Base-by-base conservation (phyloP, 1,284 basidiomycete species). In the Singerocomus inundabilis region DNA sequence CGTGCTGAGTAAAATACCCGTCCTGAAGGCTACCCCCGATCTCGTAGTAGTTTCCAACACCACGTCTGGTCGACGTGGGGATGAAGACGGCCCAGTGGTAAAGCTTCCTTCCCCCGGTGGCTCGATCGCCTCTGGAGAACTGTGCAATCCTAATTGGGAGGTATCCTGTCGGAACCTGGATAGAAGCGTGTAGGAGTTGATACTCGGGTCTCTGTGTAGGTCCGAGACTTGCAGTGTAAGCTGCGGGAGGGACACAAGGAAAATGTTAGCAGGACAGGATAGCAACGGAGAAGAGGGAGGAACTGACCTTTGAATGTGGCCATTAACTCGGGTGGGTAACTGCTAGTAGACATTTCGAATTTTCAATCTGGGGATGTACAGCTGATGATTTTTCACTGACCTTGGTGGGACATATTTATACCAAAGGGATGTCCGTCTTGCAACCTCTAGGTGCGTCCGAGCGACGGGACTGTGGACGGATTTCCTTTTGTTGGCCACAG, bases 31-130 rank as follows among this genome's bases (percentile, higher is more conserved):
- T 51, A 3, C 56, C 58, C 0, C 42, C 49, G 31, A 62, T 38
- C 24, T 60, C 60, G 45, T 59, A 59, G 25, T 37, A 62, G 49
- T 59, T 59, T 5, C 60, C 55, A n/a, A 62, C 44, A 0, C 60
- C 60, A 6, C 57, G 60, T 11, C 16, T n/a, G 4, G 44, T 37
- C 6, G 60, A 62, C 6, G 57, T 62, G 2, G 57, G 57, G 42
- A 60, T 40, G 51, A 60, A 62, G 43, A 62, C 58, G 16, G 58
- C 58, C 60, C 60, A 63, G 31, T 63, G 60, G 24, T 50, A 37
- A 0, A 63, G 38, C 21, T 44, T 32, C 5, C n/a, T 18, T 0
- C 31, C 41, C 9, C 56, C 60, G 0, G 25, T 35, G 2, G 40
- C 1, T 6, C 45, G 52, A 4, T 42, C 5, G 9, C 49, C 58